Percentiles rank a stretch among this genome's conserved stretches.
Evolutionary conservation across 2,329 filamentous ascomycete genomes (phyloP).

Genomic region (Calonectria naviculata): DNA sequence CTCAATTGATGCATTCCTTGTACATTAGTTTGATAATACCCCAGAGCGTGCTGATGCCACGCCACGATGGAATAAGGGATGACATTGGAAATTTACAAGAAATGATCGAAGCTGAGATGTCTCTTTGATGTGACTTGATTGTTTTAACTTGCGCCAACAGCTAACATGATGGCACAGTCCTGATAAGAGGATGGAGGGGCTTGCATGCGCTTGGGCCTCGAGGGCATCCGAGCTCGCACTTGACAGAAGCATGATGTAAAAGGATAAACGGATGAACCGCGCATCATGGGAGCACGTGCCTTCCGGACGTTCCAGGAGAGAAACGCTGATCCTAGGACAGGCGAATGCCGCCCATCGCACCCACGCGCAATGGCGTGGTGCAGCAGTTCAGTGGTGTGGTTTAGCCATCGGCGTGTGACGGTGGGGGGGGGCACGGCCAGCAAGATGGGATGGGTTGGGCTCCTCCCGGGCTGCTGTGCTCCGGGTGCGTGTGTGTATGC

Average conservation of each 20-base stretch:
- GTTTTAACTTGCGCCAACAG: no score
- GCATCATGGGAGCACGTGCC: slow-evolving; percentile 8
- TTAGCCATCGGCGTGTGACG: neutral
- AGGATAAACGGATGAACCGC: neutral
- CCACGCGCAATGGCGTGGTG: neutral
- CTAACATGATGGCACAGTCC: neutral
- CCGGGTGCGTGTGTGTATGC: no score
- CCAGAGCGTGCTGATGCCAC: slow-evolving; percentile 24
- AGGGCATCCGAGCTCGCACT: slow-evolving; percentile 2
- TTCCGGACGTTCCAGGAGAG: neutral
- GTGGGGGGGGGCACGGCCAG: no score
- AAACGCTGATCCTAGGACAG: neutral
- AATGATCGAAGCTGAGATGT: no score
- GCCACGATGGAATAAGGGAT: neutral
- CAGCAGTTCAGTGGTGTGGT: neutral
- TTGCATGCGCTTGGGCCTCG: slow-evolving; percentile 10
- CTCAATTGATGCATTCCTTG: slow-evolving; percentile 25
- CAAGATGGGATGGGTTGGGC: no score
- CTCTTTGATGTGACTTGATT: neutral
- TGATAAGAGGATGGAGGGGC: neutral
- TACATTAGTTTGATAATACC: slow-evolving; percentile 38
- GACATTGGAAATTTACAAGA: neutral
- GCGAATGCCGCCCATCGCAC: neutral
- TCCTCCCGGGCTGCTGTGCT: no score
- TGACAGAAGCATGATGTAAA: slow-evolving; percentile 2